phyloP scores from a whole-genome alignment of 352 stramenopile genomes.

The Globisporangium mamillatum region DNA sequence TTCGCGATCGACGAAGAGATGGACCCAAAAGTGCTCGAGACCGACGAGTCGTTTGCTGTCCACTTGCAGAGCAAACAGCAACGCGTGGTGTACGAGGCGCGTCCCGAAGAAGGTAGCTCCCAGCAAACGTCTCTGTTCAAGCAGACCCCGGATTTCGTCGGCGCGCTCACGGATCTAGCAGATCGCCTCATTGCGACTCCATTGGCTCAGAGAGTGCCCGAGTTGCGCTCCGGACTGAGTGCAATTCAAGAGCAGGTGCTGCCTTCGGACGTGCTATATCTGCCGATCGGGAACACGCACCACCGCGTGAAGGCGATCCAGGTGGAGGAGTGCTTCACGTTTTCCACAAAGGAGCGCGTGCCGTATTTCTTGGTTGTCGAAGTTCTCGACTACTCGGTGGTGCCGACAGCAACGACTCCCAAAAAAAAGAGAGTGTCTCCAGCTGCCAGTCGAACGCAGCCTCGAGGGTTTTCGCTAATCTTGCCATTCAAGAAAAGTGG shows the following conservation, averaged over 20 bases:
- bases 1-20: constrained; percentile 64
- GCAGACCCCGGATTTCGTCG: constrained; percentile 68
- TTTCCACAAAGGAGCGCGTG: constrained; percentile 83
- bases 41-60: constrained; percentile 55
- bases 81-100: constrained; percentile 53
- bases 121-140: constrained; percentile 66
- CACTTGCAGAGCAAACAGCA: constrained; percentile 52
- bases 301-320: constrained; percentile 73
- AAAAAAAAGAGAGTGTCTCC: constrained; percentile 12
- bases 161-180: constrained; percentile 62
- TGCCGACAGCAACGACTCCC: constrained; percentile 8
- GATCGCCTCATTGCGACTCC: constrained; percentile 57
- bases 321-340: constrained; percentile 78
- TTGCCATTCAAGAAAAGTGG: constrained; percentile 50
- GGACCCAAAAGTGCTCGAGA: constrained; percentile 25
- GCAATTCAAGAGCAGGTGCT: constrained; percentile 53
- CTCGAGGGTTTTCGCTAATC: constrained; percentile 43
- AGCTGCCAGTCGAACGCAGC: constrained; percentile 18
- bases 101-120: constrained; percentile 53
- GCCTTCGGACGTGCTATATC: constrained; percentile 73
- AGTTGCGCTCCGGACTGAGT: constrained; percentile 45
- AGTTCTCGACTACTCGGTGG: constrained; percentile 67
- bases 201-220: constrained; percentile 38
- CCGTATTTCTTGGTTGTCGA: constrained; percentile 83
- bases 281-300: constrained; percentile 72